Base-by-base conservation (phyloP, 1,284 basidiomycete species). In the Erythrobasidium hasegawianum region DNA sequence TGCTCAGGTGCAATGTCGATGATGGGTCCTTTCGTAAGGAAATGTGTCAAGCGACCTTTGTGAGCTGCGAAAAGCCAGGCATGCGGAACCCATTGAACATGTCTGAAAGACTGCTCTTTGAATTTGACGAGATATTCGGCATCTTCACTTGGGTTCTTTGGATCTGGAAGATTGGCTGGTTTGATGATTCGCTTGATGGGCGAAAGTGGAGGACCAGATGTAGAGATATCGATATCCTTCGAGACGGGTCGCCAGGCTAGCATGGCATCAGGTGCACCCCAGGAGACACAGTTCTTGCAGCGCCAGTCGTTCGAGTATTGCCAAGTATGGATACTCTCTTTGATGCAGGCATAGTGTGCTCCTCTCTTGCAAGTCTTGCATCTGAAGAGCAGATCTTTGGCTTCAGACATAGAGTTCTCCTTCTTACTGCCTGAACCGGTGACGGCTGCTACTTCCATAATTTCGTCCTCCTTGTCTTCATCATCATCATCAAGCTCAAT, bases 61-160 rank as follows among this genome's bases (percentile, higher is more conserved):
- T 84, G 80, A 9, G 83, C 85, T 2, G 87, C 83, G 29, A 85
- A 79, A 0, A 96, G 80, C 89, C 89, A 96, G 78, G 87, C 86
- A 74, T 95, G 92, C 18, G 91, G 87, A 20, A 60, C 62, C 65
- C 69, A 65, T 64, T 64, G 38, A 65, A 84, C 80, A 64, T 89
- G 84, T 57, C 87, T 80, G 77, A 88, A 93, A 69, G 89, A 87
- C 66, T 88, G 79, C 66, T 82, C 84, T 4, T 79, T 77, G 88
- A 89, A 96, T 76, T 96, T 96, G 66, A 95, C 84, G 9, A 96
- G 84, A 74, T 96, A 95, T 77, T 94, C 90, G 29, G 80, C 77
- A 75, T 85, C 89, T 76, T 81, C 81, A 71, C 84, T 79, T 0
- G 83, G 81, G 20, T 79, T 72, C 69, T 84, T 80, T 61, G 79